Conservation (phyloP, 805 yeast species). For the Schwanniomyces sp. region DNA sequence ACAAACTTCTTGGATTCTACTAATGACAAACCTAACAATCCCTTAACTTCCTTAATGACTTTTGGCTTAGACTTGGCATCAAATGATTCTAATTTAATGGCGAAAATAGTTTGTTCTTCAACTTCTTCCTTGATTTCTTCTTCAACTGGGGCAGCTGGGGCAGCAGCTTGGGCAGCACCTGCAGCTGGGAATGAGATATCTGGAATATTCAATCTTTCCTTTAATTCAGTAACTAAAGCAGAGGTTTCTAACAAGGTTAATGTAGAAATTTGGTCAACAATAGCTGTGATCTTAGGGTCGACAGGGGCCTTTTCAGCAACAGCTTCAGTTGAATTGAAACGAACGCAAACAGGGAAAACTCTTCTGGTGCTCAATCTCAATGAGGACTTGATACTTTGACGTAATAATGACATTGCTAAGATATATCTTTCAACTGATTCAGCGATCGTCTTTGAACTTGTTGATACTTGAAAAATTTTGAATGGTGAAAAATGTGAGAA, state of each 20-base stretch:
- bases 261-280: constrained; percentile 88
- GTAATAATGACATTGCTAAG: constrained; percentile 27
- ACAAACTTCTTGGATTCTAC: constrained; percentile 98
- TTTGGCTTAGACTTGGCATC: constrained; percentile 96
- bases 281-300: constrained; percentile 82
- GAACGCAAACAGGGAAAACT: constrained; percentile 23
- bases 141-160: constrained; percentile 70
- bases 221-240: constrained; percentile 75
- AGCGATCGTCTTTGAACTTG: not conserved
- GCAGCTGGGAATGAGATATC: constrained; percentile 86
- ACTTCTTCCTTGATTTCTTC: constrained; percentile 73
- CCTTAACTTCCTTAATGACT: constrained; percentile 95
- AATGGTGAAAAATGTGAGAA: constrained; percentile 2
- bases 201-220: constrained; percentile 83
- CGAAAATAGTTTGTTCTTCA: constrained; percentile 91
- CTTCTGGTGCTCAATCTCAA: constrained; percentile 31
- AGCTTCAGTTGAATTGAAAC: constrained; percentile 51
- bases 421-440: not conserved
- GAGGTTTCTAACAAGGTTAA: constrained; percentile 93
- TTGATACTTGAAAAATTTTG: constrained; percentile 8
- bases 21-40: constrained; percentile 83
- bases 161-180: constrained; percentile 53
- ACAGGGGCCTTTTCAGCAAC: constrained; percentile 47
- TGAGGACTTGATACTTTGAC: constrained; percentile 39
- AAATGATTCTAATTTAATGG: constrained; percentile 87